Conservation (phyloP, 805 yeast genomes). For the Isabelozyma heimii region DNA sequence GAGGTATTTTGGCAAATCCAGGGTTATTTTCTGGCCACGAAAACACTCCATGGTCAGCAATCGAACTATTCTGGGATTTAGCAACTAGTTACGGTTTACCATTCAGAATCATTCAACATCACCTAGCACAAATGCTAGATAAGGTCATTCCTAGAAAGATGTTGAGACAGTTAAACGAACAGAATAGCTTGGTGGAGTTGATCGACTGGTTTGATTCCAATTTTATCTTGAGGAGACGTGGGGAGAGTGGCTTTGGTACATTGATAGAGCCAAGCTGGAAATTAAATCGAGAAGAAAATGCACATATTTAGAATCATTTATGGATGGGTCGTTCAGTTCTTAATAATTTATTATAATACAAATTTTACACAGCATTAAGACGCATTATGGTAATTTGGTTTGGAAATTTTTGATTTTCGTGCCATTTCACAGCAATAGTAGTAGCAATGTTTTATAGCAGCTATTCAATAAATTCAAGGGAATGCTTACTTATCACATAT, state of each 20-base stretch:
- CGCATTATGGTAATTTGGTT: too few relatives aligned
- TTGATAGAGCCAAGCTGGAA: slow-evolving; percentile 35
- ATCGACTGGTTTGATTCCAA: slow-evolving; percentile 78
- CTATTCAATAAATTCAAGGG: too few relatives aligned
- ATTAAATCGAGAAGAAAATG: slow-evolving; percentile 5
- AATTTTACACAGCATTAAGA: not conserved
- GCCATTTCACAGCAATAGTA: too few relatives aligned
- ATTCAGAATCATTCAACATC: slow-evolving; percentile 81
- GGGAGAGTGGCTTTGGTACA: slow-evolving; percentile 69
- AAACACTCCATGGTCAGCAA: slow-evolving; percentile 85
- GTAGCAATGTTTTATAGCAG: too few relatives aligned
- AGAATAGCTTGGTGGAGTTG: slow-evolving; percentile 56
- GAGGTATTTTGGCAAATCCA: slow-evolving; percentile 86
- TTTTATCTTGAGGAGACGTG: slow-evolving; percentile 64
- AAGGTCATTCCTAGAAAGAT: slow-evolving; percentile 34
- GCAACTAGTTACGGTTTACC: slow-evolving; percentile 81
- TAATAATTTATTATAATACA: not conserved
- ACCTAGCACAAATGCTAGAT: slow-evolving; percentile 82
- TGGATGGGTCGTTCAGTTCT: not conserved
- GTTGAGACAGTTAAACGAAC: slow-evolving; percentile 59
- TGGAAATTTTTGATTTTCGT: too few relatives aligned
- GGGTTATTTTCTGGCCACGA: slow-evolving; percentile 76
- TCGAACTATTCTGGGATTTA: slow-evolving; percentile 80
- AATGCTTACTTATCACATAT: too few relatives aligned
- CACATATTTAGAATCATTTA: slow-evolving; percentile 5